Conservation (phyloP, 106 monocot species). For the Alisma plantagoaquatica region DNA sequence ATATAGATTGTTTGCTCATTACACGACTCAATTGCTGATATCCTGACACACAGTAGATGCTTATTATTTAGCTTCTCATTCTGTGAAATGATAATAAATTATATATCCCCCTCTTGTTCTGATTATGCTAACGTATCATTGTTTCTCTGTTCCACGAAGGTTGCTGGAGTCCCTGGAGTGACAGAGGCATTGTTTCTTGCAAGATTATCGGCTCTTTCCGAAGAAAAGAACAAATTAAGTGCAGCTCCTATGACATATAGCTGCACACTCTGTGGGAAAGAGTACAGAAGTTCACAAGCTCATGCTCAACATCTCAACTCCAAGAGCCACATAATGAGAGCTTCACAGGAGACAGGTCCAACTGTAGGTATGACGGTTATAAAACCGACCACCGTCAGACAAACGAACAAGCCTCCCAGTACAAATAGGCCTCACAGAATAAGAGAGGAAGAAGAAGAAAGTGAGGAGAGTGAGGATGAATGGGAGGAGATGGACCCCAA, state of each 20-base stretch:
- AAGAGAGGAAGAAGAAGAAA: slow-evolving; percentile 23
- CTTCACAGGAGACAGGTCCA: slow-evolving; percentile 43
- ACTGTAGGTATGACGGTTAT: slow-evolving; percentile 39
- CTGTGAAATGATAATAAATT: no score
- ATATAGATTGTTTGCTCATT: no score
- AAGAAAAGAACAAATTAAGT: slow-evolving; percentile 37
- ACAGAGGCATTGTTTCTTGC: slow-evolving; percentile 76
- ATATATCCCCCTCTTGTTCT: no score
- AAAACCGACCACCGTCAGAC: slow-evolving; percentile 35
- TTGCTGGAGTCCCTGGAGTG: slow-evolving; percentile 75
- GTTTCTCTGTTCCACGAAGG: no score
- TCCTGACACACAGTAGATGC: no score
- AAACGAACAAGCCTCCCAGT: slow-evolving; percentile 21
- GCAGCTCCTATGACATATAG: slow-evolving; percentile 47
- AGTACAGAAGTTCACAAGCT: slow-evolving; percentile 71
- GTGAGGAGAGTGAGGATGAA: slow-evolving; percentile 75
- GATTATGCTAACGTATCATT: no score
- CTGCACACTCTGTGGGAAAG: slow-evolving; percentile 80
- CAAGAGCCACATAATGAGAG: slow-evolving; percentile 40
- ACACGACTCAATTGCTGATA: no score
- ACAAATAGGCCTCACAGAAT: slow-evolving; percentile 2
- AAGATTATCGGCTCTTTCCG: slow-evolving; percentile 60
- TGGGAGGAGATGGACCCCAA: slow-evolving; percentile 81
- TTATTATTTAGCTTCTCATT: no score
- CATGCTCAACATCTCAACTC: slow-evolving; percentile 88